These are phyloP conservation scores for Leccinellum luteum DNA, from an alignment of 768 basidiomycete genomes.

Conservation along the genomic window DNA sequence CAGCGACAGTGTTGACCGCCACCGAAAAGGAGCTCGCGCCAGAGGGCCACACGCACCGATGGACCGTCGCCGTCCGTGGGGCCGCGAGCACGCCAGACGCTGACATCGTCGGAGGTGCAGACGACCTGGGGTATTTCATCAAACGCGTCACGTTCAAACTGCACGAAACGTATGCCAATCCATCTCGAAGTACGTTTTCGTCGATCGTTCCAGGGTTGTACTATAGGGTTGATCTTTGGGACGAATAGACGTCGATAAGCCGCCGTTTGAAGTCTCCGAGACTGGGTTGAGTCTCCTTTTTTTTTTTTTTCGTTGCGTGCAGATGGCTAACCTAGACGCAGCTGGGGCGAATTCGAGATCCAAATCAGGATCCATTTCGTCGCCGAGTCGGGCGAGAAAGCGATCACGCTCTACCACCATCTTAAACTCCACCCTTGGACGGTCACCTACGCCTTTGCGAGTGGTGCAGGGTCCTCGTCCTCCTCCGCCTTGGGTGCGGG, in stretches of 20 bases:
- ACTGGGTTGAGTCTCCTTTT: conserved; percentile 62
- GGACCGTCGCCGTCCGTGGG: conserved; percentile 94
- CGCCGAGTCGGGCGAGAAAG: conserved; percentile 87
- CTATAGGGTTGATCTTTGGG: neutral
- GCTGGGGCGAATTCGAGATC: conserved; percentile 99
- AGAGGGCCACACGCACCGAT: conserved; percentile 88
- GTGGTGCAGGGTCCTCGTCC: neutral
- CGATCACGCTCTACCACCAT: conserved; percentile 84
- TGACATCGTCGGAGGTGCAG: conserved; percentile 83
- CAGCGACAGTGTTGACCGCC: conserved; percentile 71
- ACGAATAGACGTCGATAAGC: conserved; percentile 76
- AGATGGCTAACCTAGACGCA: conserved; percentile 21
- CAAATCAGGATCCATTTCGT: conserved; percentile 90
- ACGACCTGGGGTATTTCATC: conserved; percentile 88
- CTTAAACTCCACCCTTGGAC: conserved; percentile 95
- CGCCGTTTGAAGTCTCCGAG: conserved; percentile 93
- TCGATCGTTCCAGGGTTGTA: neutral
- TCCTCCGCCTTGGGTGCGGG: neutral
- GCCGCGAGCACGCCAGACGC: conserved; percentile 73
- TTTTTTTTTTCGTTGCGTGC: neutral
- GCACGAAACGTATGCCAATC: conserved; percentile 94
- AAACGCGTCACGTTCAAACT: conserved; percentile 97
- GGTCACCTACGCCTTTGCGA: conserved; percentile 29
- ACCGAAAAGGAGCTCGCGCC: conserved; percentile 61
- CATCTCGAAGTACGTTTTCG: conserved; percentile 69